Percentiles rank a stretch among this genome's conserved stretches.
Evolutionary conservation across 2,329 filamentous ascomycete species (phyloP).

Genomic region (Colletotrichum musae): DNA sequence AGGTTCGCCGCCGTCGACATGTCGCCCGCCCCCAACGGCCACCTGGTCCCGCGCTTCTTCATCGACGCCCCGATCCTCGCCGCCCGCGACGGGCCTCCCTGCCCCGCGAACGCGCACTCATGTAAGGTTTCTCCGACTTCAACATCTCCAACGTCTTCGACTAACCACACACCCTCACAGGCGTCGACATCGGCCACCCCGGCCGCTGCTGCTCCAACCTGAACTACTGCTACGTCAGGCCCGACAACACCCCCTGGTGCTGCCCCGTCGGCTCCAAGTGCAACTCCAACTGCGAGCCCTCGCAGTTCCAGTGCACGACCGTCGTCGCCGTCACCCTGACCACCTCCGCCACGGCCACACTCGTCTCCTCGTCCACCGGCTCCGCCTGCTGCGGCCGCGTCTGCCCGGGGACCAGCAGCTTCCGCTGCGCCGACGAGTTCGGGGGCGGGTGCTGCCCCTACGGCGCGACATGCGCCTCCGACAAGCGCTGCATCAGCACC

Average conservation of each 20-base stretch:
- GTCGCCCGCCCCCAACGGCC: slow-evolving; percentile 7
- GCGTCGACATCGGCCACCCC: slow-evolving; percentile 57
- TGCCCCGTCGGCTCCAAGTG: slow-evolving; percentile 61
- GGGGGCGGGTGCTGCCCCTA: slow-evolving; percentile 67
- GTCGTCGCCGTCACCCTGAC: slow-evolving; percentile 47
- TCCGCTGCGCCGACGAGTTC: slow-evolving; percentile 58
- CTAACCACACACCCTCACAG: slow-evolving; percentile 46
- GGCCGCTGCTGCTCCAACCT: slow-evolving; percentile 60
- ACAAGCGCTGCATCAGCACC: slow-evolving; percentile 53
- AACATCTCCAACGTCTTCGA: not conserved
- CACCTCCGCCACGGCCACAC: slow-evolving; percentile 43
- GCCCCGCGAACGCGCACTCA: slow-evolving; percentile 30
- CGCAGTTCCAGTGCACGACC: slow-evolving; percentile 52
- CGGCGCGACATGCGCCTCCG: slow-evolving; percentile 57
- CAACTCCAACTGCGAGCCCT: slow-evolving; percentile 54
- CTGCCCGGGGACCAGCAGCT: slow-evolving; percentile 59
- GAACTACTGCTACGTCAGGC: slow-evolving; percentile 62
- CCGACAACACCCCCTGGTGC: slow-evolving; percentile 52
- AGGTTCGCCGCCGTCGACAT: slow-evolving; percentile 39
- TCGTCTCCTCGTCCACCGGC: slow-evolving; percentile 41
- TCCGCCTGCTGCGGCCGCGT: slow-evolving; percentile 56
- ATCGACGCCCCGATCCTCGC: slow-evolving; percentile 35
- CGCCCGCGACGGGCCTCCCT: slow-evolving; percentile 36
- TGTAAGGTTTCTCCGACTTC: slow-evolving; percentile 27
- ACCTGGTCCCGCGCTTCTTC: slow-evolving; percentile 39